Conservation (phyloP, 2,329 filamentous ascomycete species). For the Fusarium goolgardi region DNA sequence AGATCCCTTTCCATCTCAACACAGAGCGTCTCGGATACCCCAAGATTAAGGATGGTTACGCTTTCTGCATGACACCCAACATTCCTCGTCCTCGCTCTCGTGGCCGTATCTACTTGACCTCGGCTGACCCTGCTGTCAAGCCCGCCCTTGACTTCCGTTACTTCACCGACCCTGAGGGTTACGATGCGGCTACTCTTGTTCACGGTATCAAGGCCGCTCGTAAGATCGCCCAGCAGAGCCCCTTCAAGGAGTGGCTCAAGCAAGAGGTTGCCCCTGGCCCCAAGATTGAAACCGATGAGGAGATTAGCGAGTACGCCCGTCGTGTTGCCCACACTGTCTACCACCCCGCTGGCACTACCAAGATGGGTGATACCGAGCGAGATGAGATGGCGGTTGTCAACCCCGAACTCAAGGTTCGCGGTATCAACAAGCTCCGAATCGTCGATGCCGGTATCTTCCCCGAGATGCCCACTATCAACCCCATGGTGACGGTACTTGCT, state of each 20-base stretch:
- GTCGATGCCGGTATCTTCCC: slow-evolving; percentile 91
- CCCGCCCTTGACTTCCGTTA: slow-evolving; percentile 89
- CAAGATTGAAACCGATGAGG: slow-evolving; percentile 78
- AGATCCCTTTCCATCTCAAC: slow-evolving; percentile 92
- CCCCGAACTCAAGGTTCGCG: slow-evolving; percentile 75
- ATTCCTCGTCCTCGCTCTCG: slow-evolving; percentile 85
- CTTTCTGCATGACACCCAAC: slow-evolving; percentile 94
- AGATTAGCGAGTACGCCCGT: slow-evolving; percentile 83
- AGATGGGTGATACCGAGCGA: slow-evolving; percentile 80
- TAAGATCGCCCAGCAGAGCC: slow-evolving; percentile 77
- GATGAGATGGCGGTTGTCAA: slow-evolving; percentile 86
- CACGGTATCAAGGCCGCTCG: slow-evolving; percentile 82
- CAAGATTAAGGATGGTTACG: slow-evolving; percentile 73
- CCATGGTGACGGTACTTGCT: slow-evolving; percentile 88
- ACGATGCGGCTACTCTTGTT: slow-evolving; percentile 84
- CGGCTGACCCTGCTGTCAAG: slow-evolving; percentile 78
- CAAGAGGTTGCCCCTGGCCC: slow-evolving; percentile 83
- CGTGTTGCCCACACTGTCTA: slow-evolving; percentile 89
- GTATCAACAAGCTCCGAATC: slow-evolving; percentile 79
- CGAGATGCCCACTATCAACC: slow-evolving; percentile 87
- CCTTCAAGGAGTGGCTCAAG: slow-evolving; percentile 87
- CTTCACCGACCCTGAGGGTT: slow-evolving; percentile 87
- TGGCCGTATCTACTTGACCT: slow-evolving; percentile 81
- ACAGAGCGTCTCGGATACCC: slow-evolving; percentile 81
- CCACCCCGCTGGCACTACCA: slow-evolving; percentile 88